Evolutionary conservation across 768 basidiomycete species (phyloP).

Genomic region (Lactarius trivialis): DNA sequence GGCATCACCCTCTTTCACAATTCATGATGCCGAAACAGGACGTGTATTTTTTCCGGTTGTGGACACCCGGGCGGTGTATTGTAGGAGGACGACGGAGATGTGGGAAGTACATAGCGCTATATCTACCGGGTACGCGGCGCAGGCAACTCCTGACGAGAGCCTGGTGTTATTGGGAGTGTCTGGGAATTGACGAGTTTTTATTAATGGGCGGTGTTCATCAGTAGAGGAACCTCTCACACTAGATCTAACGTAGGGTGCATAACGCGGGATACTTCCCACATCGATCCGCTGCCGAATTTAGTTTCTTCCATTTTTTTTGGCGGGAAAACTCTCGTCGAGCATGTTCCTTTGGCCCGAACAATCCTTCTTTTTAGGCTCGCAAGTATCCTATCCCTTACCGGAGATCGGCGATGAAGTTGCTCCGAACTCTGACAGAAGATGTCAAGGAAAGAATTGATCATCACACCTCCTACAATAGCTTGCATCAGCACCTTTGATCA

Average conservation of each 20-base stretch:
- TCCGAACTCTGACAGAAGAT: no score
- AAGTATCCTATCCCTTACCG: no score
- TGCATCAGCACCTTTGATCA: no score
- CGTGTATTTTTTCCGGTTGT: conserved; percentile 10
- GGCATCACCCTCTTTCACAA: neutral
- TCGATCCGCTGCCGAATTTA: neutral
- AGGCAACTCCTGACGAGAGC: neutral
- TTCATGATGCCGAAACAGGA: neutral
- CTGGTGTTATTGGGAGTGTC: neutral
- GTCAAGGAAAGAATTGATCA: no score
- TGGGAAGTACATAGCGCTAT: neutral
- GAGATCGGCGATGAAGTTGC: no score
- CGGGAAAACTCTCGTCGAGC: no score
- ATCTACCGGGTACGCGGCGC: neutral
- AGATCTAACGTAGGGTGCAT: neutral
- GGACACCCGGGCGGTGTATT: conserved; percentile 7
- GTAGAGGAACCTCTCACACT: neutral
- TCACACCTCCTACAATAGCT: no score
- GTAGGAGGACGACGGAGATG: conserved; percentile 1
- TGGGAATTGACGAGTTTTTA: neutral
- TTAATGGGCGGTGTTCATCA: neutral
- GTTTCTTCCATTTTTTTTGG: neutral
- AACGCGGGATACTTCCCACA: neutral
- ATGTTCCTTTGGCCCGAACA: no score
- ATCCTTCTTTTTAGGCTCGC: no score